Evolutionary conservation across 768 basidiomycete species (phyloP).

Genomic region (Lactifluus pinguis): DNA sequence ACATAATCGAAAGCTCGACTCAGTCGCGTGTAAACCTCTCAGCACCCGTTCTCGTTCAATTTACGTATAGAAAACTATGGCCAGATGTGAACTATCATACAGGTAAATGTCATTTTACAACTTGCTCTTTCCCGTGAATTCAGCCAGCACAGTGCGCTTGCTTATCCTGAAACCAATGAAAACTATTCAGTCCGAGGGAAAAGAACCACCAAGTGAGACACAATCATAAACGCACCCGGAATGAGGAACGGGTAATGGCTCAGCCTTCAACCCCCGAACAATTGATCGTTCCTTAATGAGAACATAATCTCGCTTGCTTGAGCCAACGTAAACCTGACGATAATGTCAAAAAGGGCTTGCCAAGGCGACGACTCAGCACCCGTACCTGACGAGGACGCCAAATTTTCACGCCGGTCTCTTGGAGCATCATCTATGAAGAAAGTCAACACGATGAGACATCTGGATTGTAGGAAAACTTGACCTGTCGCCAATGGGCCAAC

Average conservation of each 20-base stretch:
- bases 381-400: conserved; percentile 80
- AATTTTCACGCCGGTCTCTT: conserved; percentile 84
- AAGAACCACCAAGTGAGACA: neutral
- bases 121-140: conserved; percentile 50
- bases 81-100: neutral
- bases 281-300: conserved; percentile 48
- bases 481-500: conserved; percentile 90
- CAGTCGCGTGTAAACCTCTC: too few relatives aligned
- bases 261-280: conserved; percentile 46
- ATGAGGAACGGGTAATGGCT: conserved; percentile 56
- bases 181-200: neutral
- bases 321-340: conserved; percentile 62
- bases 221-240: conserved; percentile 52
- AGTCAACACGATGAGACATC: neutral
- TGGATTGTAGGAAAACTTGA: conserved; percentile 22
- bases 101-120: conserved; percentile 22
- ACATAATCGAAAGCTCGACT: too few relatives aligned
- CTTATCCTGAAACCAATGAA: conserved; percentile 38
- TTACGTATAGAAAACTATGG: too few relatives aligned
- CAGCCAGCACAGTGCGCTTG: conserved; percentile 58
- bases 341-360: neutral
- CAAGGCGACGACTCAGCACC: neutral
- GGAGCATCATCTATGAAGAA: conserved; percentile 72
- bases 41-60: too few relatives aligned
- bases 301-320: conserved; percentile 65